Base-by-base conservation (phyloP, 495 filamentous ascomycete genomes). In the Tuber magnatum region DNA sequence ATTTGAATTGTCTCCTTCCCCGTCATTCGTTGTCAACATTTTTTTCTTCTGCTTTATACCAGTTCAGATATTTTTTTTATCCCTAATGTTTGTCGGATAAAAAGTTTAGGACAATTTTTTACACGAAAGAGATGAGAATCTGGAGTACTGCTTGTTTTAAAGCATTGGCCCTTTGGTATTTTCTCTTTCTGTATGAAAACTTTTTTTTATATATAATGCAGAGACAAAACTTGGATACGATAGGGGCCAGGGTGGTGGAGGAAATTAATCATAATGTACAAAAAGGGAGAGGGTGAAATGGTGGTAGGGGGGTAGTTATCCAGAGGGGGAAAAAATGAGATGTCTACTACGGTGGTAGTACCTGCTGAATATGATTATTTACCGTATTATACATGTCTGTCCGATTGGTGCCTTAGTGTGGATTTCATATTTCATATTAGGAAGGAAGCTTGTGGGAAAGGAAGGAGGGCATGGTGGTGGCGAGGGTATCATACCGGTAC, bases 201-300 rank as follows among this genome's bases (percentile, higher is more conserved):
- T 65, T 75, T 40, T 56, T 80, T 72, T 71, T 73, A 71, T 41
- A 18, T 56, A 73, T 40, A 70, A 69, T 72, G 73, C 56, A 40
- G 35, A 51, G 39, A 56, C 71, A 44, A 43, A 44, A 68, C 38
- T 42, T 39, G 32, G 20, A 32, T 20, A 35, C 18, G 56, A 40
- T 74, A 38, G 28, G 44, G 73, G 69, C 48, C 48, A 73, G 65
- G 69, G 69, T 40, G 40, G 69, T n/a, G 48, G 41, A 28, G 41
- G 71, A 43, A 68, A 72, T 73, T 79, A 79, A 79, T 79, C 65
- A 68, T 79, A 79, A 79, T 79, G 77, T 79, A 79, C 76, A 79
- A 73, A 79, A 68, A 75, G 70, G 75, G 74, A 65, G 73, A 75
- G 70, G 72, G n/a, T 72, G 35, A 74, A 41, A 22, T 14, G 73